Base-by-base conservation (phyloP, 2,329 filamentous ascomycete genomes). In the Fusarium sp. region DNA sequence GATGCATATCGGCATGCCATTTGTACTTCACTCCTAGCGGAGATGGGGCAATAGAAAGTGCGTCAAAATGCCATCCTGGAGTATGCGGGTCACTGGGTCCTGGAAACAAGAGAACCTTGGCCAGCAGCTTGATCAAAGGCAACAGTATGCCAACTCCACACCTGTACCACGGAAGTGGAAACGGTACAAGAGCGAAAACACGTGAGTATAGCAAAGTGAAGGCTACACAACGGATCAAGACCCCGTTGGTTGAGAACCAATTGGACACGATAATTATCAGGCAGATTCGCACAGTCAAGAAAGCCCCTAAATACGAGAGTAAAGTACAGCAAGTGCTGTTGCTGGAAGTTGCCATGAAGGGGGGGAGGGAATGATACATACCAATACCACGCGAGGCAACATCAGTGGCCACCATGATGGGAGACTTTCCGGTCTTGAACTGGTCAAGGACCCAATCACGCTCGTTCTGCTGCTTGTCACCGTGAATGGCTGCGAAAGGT, bases 361-460 rank as follows among this genome's bases (percentile, higher is more conserved):
- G 78, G 78, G 82, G 81, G 82, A 81, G 84, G 84, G 84, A 45
- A 62, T 87, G 85, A 89, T 92, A 95, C 94, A 97, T 97, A 98
- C 96, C 96, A 85, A 99, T 98, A 93, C 96, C 96, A 94, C 96
- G 96, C 80, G 96, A 98, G 85, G 96, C 96, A 84, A 99, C 96
- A 80, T 98, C 96, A 74, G 96, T 99, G 85, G 96, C 96, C 85
- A 99, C 96, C 94, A 99, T 97, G 90, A 99, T 97, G 80, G 96
- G 96, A 85, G 94, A 97, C 88, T 98, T 98, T 84, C 94, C 94
- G 73, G 93, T 93, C 90, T 98, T 99, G 90, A 99, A 99, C 83
- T 98, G 95, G 83, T 98, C 97, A 80, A 99, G 88, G 77, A 98
- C 96, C 94, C 96, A 98, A 83, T 98, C 96, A 86, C 96, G 94